These are phyloP conservation scores for Dimocarpus longan DNA, from an alignment of 345 rosid genomes.

Conservation along the genomic window DNA sequence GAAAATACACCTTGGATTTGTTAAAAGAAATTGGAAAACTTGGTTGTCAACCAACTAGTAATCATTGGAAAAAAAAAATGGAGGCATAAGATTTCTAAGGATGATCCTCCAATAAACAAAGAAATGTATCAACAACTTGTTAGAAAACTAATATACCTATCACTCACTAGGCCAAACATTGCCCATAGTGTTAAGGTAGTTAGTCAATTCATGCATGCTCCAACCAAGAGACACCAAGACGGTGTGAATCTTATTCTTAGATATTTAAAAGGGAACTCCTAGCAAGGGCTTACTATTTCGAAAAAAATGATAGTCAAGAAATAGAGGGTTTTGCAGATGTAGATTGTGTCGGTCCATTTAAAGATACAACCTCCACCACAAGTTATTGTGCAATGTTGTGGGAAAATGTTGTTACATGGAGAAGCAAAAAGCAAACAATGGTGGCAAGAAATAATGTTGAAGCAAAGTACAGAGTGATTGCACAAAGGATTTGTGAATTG, in stretches of 20 bases:
- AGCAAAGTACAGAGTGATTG: too few species aligned
- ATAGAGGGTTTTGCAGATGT: neutral
- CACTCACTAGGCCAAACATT: neutral
- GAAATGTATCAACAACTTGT: neutral
- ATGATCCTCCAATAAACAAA: neutral
- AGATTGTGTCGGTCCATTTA: neutral
- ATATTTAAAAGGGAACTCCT: neutral
- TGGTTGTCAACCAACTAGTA: too few species aligned
- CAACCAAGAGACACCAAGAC: neutral
- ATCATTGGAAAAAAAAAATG: neutral
- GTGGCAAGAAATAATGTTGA: too few species aligned
- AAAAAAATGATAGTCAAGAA: neutral
- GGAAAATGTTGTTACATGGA: neutral
- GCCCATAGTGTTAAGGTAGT: neutral
- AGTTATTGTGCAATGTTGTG: neutral
- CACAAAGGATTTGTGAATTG: too few species aligned
- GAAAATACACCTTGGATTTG: too few species aligned
- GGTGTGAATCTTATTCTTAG: neutral
- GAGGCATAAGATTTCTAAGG: neutral
- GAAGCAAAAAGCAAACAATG: too few species aligned
- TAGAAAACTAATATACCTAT: conserved; percentile 2
- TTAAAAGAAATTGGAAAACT: too few species aligned
- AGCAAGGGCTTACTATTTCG: too few species aligned
- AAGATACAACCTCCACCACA: neutral
- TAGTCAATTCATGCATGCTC: neutral